These are phyloP conservation scores for Tubosaeta sp. DNA, from an alignment of 768 basidiomycete genomes.

Conservation along the genomic window DNA sequence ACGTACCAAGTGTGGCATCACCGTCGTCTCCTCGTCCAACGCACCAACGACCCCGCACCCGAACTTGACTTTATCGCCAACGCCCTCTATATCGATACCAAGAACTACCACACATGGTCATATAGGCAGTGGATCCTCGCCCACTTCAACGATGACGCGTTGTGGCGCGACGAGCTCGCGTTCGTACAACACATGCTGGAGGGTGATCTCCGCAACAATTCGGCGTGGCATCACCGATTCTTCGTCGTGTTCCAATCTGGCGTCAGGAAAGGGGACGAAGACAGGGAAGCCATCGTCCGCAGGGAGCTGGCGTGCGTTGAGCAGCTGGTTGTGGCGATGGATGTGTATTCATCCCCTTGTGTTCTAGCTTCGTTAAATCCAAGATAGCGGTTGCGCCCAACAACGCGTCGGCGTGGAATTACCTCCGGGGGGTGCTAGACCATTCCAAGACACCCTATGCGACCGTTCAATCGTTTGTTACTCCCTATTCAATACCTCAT, in stretches of 20 bases:
- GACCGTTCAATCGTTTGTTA: slow-evolving; percentile 53
- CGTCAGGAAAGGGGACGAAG: slow-evolving; percentile 56
- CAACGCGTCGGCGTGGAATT: slow-evolving; percentile 96
- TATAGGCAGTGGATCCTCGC: slow-evolving; percentile 94
- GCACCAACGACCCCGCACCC: slow-evolving; percentile 46
- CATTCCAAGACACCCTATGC: slow-evolving; percentile 56
- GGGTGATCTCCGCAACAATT: slow-evolving; percentile 89
- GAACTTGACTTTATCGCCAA: slow-evolving; percentile 81
- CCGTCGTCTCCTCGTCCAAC: slow-evolving; percentile 67
- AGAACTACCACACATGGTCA: slow-evolving; percentile 99
- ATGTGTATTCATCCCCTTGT: not conserved
- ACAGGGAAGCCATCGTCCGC: slow-evolving; percentile 53
- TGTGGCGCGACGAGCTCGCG: slow-evolving; percentile 74
- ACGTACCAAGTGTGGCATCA: slow-evolving; percentile 99
- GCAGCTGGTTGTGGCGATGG: not conserved
- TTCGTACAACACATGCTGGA: slow-evolving; percentile 68
- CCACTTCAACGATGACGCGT: slow-evolving; percentile 66
- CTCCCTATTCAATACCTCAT: slow-evolving; percentile 51
- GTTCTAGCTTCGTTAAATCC: slow-evolving; percentile 68
- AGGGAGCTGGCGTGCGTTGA: slow-evolving; percentile 73
- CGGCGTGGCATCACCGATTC: slow-evolving; percentile 95
- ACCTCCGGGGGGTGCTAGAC: slow-evolving; percentile 81
- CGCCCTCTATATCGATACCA: slow-evolving; percentile 71
- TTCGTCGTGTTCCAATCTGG: slow-evolving; percentile 78
- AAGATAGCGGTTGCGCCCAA: slow-evolving; percentile 85